Base-by-base conservation (phyloP, 129 eudicot species). In the Flaveria trinervia region DNA sequence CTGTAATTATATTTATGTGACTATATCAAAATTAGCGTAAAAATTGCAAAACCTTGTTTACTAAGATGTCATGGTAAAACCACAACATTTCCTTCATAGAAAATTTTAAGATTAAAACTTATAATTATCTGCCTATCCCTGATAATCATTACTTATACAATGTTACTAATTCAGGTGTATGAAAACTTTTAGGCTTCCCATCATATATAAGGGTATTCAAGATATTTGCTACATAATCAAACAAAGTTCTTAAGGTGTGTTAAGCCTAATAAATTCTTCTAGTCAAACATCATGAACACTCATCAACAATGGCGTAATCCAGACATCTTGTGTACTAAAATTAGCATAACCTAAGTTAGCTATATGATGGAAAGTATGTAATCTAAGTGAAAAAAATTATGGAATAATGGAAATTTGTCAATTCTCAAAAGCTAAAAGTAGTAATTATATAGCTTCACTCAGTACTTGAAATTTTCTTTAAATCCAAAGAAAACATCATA, bases 221-320 rank as follows among this genome's bases (percentile, higher is more conserved):
- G 28, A 7, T 7, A 45, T 14, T 17, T n/a, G 26, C 18, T 10
- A 18, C 18, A 55, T n/a, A 55, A 3, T 55, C 62, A 18, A 55
- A 17, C n/a, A 16, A 14, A 45, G 10, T 55, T 55, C 62, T 55
- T 55, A 55, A 57, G 11, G 14, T 22, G 17, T 9, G 30, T 20
- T 23, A 20, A 18, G 48, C 12, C 9, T 44, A 43, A 44, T 39
- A 41, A 39, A 66, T 39, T 20, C 72, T 44, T 43, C 55, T 1
- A 68, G n/a, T 68, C 56, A 68, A 22, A 44, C 45, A 45, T 43
- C 73, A 44, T 26, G 49, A 70, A 25, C 26, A 25, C 41, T 48
- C 50, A 0, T 15, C 49, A 48, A 33, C 15, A 44, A 71, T 39
- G 17, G 12, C 5, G 36, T 33, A 33, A 52, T n/a, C 10, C 2